Evolutionary conservation across 768 basidiomycete species (phyloP).

Genomic region (Mycena epipterygia): DNA sequence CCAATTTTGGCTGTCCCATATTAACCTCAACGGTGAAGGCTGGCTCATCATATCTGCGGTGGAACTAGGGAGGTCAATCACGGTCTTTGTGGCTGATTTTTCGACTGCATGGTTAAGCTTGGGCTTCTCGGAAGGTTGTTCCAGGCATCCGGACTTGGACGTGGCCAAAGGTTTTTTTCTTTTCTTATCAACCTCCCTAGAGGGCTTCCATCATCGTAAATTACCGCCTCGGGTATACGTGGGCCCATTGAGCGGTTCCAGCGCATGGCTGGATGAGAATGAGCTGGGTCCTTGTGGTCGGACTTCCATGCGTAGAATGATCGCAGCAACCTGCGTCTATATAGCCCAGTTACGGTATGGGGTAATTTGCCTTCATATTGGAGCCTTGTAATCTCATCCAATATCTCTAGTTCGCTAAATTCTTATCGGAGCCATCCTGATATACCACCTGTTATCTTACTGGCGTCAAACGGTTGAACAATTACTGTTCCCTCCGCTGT

Average conservation of each 20-base stretch:
- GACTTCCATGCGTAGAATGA: neutral
- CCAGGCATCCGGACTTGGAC: too few species aligned
- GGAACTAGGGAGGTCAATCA: neutral
- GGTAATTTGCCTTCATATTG: slow-evolving; percentile 39
- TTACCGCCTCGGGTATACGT: neutral
- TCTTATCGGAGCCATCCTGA: slow-evolving; percentile 44
- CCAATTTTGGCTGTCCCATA: neutral
- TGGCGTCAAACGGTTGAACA: slow-evolving; percentile 42
- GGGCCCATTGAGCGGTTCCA: neutral
- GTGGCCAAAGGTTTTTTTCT: too few species aligned
- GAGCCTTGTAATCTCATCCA: slow-evolving; percentile 51
- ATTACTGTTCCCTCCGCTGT: slow-evolving; percentile 41
- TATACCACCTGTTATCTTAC: slow-evolving; percentile 41
- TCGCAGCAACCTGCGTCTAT: neutral
- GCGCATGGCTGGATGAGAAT: neutral
- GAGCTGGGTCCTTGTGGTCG: neutral
- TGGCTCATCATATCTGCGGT: neutral
- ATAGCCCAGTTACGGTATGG: slow-evolving; percentile 18
- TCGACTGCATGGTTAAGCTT: too few species aligned
- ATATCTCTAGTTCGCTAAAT: too few species aligned
- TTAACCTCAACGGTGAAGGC: neutral
- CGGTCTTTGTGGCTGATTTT: too few species aligned
- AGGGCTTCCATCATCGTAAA: neutral
- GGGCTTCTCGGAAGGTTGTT: too few species aligned
- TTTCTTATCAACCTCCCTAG: neutral